These are phyloP conservation scores for Leccinum longicurvipes DNA, from an alignment of 768 basidiomycete genomes.

Conservation along the genomic window DNA sequence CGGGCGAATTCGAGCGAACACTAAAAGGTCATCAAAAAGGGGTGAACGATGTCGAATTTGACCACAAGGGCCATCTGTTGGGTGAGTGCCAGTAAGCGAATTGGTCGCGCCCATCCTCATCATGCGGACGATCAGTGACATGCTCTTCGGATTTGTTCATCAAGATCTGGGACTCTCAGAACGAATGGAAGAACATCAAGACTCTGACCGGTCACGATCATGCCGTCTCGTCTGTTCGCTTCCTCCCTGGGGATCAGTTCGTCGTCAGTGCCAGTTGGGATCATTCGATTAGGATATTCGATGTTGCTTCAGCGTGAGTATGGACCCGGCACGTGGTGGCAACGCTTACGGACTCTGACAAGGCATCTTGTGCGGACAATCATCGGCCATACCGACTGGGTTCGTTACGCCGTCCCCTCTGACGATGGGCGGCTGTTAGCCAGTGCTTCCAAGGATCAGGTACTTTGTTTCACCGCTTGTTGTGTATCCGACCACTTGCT, in stretches of 20 bases:
- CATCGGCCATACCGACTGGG: conserved; percentile 80
- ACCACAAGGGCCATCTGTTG: conserved; percentile 77
- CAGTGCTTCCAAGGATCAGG: conserved; percentile 87
- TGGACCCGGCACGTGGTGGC: not conserved
- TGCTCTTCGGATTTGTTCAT: conserved; percentile 87
- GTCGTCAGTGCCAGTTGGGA: conserved; percentile 88
- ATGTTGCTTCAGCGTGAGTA: conserved; percentile 79
- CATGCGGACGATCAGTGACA: conserved; percentile 32
- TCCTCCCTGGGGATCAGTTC: conserved; percentile 79
- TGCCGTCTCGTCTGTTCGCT: conserved; percentile 81
- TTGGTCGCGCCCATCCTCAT: not conserved
- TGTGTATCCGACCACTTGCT: not conserved
- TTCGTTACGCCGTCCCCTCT: conserved; percentile 63
- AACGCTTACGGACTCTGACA: conserved; percentile 15
- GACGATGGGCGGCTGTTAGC: conserved; percentile 71
- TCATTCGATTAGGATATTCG: conserved; percentile 81
- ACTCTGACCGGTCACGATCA: conserved; percentile 91
- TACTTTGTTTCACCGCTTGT: conserved; percentile 31
- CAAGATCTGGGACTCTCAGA: conserved; percentile 88
- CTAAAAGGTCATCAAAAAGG: conserved; percentile 90
- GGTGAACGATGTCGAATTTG: conserved; percentile 84
- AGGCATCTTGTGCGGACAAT: conserved; percentile 78
- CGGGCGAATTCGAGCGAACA: conserved; percentile 88
- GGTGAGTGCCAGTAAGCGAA: conserved; percentile 44
- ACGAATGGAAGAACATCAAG: conserved; percentile 87